Conservation (phyloP, 225 moss, liverwort and hornwort species). For the Pseudisothecium myosuroides region DNA sequence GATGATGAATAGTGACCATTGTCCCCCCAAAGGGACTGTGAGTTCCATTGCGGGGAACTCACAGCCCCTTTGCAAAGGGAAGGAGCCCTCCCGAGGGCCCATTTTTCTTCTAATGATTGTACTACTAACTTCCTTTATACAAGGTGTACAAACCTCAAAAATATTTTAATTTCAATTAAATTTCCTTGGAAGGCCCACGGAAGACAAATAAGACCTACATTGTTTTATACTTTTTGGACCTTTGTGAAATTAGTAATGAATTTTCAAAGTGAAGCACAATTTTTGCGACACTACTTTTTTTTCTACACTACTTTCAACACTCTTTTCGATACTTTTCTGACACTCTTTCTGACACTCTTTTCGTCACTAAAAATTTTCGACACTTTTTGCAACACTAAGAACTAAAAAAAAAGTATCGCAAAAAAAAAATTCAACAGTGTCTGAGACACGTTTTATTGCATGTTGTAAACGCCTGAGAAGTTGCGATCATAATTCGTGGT, state of each 20-base stretch:
- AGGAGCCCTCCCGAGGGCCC: no score
- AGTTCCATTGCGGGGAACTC: no score
- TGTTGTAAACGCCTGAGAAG: neutral
- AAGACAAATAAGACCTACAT: neutral
- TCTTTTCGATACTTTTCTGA: neutral
- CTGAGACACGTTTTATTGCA: neutral
- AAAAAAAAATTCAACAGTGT: neutral
- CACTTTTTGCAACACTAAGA: neutral
- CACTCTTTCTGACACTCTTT: no score
- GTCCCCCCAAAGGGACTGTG: no score
- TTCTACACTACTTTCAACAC: accelerated
- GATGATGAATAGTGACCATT: no score
- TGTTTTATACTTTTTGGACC: neutral
- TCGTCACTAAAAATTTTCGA: neutral
- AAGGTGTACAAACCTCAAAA: neutral
- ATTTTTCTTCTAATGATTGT: no score
- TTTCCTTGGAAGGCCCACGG: neutral
- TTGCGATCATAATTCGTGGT: neutral
- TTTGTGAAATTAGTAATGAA: neutral
- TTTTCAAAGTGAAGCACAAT: neutral
- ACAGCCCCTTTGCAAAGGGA: no score
- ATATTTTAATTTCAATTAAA: neutral
- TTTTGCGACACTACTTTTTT: neutral
- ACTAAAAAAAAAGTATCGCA: no score
- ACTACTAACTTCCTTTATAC: neutral